phyloP scores from a whole-genome alignment of 306 rosid genomes.

The Urtica urens region DNA sequence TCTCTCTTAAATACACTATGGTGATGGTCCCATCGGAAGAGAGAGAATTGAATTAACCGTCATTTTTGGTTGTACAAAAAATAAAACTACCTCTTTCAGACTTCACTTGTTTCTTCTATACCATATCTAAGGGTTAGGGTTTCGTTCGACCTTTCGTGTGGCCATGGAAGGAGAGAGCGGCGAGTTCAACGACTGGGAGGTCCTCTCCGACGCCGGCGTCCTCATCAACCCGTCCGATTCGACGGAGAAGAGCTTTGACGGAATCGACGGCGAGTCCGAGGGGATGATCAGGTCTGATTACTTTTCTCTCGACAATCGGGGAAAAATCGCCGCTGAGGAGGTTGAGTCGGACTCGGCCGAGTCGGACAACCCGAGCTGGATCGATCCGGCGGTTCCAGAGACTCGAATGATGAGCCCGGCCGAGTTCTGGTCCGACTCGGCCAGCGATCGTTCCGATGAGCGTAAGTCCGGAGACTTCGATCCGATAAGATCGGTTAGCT shows the following conservation, averaged over 20 bases:
- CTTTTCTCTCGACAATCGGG: slow-evolving; percentile 41
- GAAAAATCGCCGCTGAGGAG: slow-evolving; percentile 10
- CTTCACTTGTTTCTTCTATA: not conserved
- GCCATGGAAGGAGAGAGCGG: slow-evolving; percentile 32
- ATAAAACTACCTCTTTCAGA: not conserved
- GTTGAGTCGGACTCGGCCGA: slow-evolving; percentile 28
- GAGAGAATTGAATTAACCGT: not conserved
- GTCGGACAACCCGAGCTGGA: slow-evolving; percentile 63
- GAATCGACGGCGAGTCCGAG: slow-evolving; percentile 31
- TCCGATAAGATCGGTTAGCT: slow-evolving; percentile 7
- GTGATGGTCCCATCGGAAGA: too few relatives aligned
- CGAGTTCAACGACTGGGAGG: slow-evolving; percentile 62
- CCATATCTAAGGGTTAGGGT: slow-evolving; percentile 15
- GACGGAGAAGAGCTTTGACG: slow-evolving; percentile 14
- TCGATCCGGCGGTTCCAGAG: slow-evolving; percentile 44
- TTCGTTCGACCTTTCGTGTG: not conserved
- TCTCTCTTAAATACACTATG: too few relatives aligned
- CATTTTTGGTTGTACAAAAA: slow-evolving; percentile 2
- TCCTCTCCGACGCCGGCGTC: slow-evolving; percentile 25
- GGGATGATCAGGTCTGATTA: slow-evolving; percentile 46
- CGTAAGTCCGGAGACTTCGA: slow-evolving; percentile 24
- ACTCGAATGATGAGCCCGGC: slow-evolving; percentile 17
- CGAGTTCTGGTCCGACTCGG: slow-evolving; percentile 54
- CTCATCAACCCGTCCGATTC: slow-evolving; percentile 6
- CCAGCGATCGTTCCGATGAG: slow-evolving; percentile 43